Conservation (phyloP, 495 filamentous ascomycete species). For the Trichoderma virens region DNA sequence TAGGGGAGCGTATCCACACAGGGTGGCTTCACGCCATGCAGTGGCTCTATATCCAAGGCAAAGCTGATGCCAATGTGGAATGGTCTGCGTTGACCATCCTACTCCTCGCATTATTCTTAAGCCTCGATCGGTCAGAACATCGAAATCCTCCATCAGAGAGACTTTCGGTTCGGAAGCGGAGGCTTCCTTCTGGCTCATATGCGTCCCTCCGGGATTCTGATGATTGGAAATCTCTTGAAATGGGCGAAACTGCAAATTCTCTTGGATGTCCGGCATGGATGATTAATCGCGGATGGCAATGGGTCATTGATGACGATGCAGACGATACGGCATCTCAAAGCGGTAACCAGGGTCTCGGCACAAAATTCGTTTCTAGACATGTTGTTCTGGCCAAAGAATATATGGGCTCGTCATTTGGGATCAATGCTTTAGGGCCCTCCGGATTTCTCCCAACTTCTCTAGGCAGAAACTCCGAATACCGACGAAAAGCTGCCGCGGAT, state of each 20-base stretch:
- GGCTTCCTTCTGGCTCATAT: conserved; percentile 6
- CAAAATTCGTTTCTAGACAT: conserved; percentile 37
- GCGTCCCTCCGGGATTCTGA: conserved; percentile 15
- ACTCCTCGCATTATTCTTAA: conserved; percentile 49
- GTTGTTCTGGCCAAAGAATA: conserved; percentile 44
- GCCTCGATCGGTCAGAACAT: conserved; percentile 22
- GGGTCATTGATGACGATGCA: conserved; percentile 54
- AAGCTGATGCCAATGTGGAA: conserved; percentile 51
- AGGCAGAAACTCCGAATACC: conserved; percentile 42
- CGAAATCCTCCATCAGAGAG: conserved; percentile 1
- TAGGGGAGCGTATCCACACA: conserved; percentile 56
- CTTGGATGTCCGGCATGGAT: conserved; percentile 58
- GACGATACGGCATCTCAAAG: conserved; percentile 13
- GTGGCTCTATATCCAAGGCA: conserved; percentile 51
- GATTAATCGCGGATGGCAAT: conserved; percentile 60
- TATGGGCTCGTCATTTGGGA: conserved; percentile 46
- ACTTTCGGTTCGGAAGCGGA: background rate
- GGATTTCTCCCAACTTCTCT: conserved; percentile 57
- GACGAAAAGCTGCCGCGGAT: conserved; percentile 54
- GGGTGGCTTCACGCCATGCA: conserved; percentile 72
- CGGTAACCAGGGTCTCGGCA: conserved; percentile 16
- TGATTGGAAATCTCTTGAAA: conserved; percentile 33
- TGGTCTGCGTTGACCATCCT: conserved; percentile 73
- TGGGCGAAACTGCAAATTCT: conserved; percentile 34
- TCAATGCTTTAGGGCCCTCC: conserved; percentile 39